Conservation (phyloP, 441 rosid genomes). For the Adansonia madagascariensis region DNA sequence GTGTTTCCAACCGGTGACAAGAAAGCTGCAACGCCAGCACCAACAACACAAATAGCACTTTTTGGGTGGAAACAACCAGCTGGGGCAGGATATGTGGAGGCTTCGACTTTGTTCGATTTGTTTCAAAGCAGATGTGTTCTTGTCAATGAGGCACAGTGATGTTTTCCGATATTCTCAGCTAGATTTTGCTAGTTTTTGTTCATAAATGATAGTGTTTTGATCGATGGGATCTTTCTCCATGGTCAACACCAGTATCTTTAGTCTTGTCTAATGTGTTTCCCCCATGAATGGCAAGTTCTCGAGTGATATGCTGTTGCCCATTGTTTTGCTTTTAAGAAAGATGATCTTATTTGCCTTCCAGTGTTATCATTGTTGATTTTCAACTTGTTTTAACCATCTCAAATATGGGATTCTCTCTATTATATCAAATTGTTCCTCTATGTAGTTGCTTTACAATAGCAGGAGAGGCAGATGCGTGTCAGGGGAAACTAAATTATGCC, state of each 20-base stretch:
- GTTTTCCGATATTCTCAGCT: background rate
- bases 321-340: constrained; percentile 13
- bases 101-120: background rate
- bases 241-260: background rate
- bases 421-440: background rate
- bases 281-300: background rate
- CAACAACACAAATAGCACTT: background rate
- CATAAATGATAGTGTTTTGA: background rate
- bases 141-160: constrained; percentile 28
- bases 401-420: background rate
- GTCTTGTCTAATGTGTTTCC: background rate
- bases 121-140: constrained; percentile 52
- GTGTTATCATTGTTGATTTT: background rate
- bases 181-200: background rate
- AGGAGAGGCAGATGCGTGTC: background rate
- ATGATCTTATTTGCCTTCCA: background rate
- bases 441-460: background rate
- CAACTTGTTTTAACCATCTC: background rate
- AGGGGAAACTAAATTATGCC: background rate
- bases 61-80: constrained; percentile 39
- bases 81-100: constrained; percentile 25
- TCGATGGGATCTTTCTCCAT: background rate
- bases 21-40: background rate
- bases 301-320: background rate
- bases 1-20: constrained; percentile 26